phyloP scores from a whole-genome alignment of 805 yeast species.

The Candida ulmi region DNA sequence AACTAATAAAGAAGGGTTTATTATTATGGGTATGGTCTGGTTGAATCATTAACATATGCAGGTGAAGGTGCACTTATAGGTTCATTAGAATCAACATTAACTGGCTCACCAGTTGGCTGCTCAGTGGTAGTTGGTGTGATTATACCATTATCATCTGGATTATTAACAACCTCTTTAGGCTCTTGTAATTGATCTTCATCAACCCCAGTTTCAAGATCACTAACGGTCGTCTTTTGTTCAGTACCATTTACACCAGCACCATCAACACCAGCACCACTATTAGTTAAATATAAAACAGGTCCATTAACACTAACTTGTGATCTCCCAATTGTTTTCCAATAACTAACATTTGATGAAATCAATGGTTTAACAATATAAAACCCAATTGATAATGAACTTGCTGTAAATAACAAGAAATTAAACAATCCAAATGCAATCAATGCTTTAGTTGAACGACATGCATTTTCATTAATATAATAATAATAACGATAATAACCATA shows the following conservation, averaged over 20 bases:
- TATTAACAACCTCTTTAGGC: background rate
- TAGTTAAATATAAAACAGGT: constrained; percentile 1
- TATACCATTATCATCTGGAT: background rate
- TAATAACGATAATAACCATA: background rate
- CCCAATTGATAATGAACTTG: constrained; percentile 7
- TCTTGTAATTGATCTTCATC: constrained; percentile 2
- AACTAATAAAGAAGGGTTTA: too few relatives aligned
- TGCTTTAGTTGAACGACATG: constrained; percentile 15
- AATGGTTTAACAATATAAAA: constrained; percentile 7
- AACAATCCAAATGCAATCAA: constrained; percentile 17
- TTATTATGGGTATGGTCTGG: too few relatives aligned
- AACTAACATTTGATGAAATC: background rate
- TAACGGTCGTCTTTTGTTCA: too few relatives aligned
- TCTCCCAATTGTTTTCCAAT: constrained; percentile 1
- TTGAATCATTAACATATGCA: too few relatives aligned
- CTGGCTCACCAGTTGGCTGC: too few relatives aligned
- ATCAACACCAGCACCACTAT: too few relatives aligned
- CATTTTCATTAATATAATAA: background rate
- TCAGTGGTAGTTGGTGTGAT: too few relatives aligned
- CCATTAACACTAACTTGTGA: background rate
- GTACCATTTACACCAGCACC: too few relatives aligned
- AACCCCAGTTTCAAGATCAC: constrained; percentile 1
- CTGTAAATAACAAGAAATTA: constrained; percentile 11
- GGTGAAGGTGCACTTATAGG: too few relatives aligned
- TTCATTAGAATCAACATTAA: too few relatives aligned